These are phyloP conservation scores for Esteya vermicola DNA, from an alignment of 2,329 filamentous ascomycete genomes.

Conservation along the genomic window DNA sequence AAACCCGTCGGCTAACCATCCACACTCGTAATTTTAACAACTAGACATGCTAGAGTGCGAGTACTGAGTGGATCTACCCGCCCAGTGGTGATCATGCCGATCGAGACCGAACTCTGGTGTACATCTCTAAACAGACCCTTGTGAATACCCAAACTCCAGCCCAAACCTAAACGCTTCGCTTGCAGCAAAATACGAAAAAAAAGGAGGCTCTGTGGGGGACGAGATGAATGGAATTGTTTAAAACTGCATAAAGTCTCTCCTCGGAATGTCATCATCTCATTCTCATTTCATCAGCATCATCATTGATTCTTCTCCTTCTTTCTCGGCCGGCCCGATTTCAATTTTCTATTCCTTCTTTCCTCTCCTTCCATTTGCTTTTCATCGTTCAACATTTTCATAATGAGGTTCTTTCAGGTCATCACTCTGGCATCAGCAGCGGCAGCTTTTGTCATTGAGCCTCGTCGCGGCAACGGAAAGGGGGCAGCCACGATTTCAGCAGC, in stretches of 20 bases:
- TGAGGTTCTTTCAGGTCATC: slow-evolving; percentile 13
- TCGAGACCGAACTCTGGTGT: too few relatives aligned
- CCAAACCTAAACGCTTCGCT: too few relatives aligned
- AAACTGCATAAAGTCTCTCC: not conserved
- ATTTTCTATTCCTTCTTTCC: not conserved
- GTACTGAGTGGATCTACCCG: too few relatives aligned
- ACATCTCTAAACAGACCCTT: too few relatives aligned
- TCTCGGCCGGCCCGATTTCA: not conserved
- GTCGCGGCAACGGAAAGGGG: not conserved
- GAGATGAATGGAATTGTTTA: not conserved
- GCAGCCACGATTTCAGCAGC: not conserved
- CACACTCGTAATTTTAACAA: not conserved
- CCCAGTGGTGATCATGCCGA: too few relatives aligned
- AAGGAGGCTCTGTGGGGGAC: too few relatives aligned
- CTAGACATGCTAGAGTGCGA: not conserved
- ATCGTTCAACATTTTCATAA: slow-evolving; percentile 6
- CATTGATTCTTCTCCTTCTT: not conserved
- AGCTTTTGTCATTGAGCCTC: slow-evolving; percentile 10
- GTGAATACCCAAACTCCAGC: too few relatives aligned
- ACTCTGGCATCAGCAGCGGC: slow-evolving; percentile 10
- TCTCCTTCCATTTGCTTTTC: not conserved
- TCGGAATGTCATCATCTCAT: not conserved
- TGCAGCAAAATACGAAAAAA: too few relatives aligned
- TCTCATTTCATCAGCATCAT: too few relatives aligned
- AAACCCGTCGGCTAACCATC: not conserved